A percentile compares a stretch with the other conserved stretches of the same genome.
These are phyloP conservation scores for Penicillium mononematosum DNA, from an alignment of 495 filamentous ascomycete genomes.

Conservation along the genomic window DNA sequence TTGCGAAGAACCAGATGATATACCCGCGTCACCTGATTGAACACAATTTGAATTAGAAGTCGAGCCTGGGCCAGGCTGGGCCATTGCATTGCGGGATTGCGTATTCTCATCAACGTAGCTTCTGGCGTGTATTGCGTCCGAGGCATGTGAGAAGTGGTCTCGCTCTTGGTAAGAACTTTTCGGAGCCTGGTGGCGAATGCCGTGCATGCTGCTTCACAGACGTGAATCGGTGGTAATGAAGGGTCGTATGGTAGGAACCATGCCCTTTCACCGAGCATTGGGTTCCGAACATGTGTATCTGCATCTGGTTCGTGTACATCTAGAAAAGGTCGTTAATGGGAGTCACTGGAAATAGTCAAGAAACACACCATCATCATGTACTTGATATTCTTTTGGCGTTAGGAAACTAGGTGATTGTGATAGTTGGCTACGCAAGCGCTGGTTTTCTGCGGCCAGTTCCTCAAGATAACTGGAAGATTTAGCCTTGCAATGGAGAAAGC, in stretches of 20 bases:
- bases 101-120: slow-evolving; percentile 18
- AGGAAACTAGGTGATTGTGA: slow-evolving; percentile 13
- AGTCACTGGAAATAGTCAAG: not conserved
- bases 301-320: slow-evolving; percentile 13
- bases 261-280: slow-evolving; percentile 32
- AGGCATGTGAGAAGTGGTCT: slow-evolving; percentile 25
- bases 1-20: slow-evolving; percentile 34
- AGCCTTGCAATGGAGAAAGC: not conserved
- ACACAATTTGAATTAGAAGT: slow-evolving; percentile 26
- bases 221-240: slow-evolving; percentile 31
- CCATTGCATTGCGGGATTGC: slow-evolving; percentile 23
- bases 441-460: slow-evolving; percentile 26
- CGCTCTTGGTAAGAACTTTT: slow-evolving; percentile 27
- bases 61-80: slow-evolving; percentile 27
- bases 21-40: slow-evolving; percentile 29
- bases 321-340: not conserved
- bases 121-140: slow-evolving; percentile 33
- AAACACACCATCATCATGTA: slow-evolving; percentile 7
- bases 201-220: slow-evolving; percentile 37
- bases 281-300: slow-evolving; percentile 27
- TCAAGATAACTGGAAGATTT: slow-evolving; percentile 28
- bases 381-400: not conserved
- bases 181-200: slow-evolving; percentile 38
- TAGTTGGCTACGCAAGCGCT: slow-evolving; percentile 22
- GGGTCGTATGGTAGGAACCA: slow-evolving; percentile 37